These are phyloP conservation scores for Cercospora zeae-maydis DNA, from an alignment of 2,329 filamentous ascomycete genomes.

Conservation along the genomic window DNA sequence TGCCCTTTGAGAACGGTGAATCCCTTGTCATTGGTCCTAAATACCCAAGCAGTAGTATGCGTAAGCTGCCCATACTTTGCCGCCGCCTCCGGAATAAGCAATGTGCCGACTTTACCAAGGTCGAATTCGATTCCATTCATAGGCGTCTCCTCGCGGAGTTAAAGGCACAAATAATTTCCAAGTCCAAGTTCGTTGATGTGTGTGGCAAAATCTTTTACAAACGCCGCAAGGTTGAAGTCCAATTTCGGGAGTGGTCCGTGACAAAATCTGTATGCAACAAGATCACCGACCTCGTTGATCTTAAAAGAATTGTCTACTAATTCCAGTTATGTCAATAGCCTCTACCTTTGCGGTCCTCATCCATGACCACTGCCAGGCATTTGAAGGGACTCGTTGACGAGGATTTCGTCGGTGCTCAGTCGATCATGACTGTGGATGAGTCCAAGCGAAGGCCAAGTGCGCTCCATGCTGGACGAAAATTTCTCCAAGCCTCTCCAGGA, in stretches of 20 bases:
- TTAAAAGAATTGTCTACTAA: no score
- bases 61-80: not conserved
- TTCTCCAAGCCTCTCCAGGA: not conserved
- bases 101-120: not conserved
- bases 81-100: not conserved
- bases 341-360: not conserved
- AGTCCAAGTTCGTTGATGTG: not conserved
- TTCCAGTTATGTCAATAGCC: no score
- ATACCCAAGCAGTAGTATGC: not conserved
- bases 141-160: not conserved
- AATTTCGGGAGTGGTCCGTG: not conserved
- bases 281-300: not conserved
- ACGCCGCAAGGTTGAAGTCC: not conserved
- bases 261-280: not conserved
- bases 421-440: not conserved
- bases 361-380: not conserved
- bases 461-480: no score
- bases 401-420: not conserved
- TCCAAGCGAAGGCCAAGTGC: not conserved
- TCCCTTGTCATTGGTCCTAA: not conserved
- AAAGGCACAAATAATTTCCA: not conserved
- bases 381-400: slow-evolving; percentile 1
- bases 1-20: not conserved
- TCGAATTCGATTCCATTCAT: not conserved
- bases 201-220: not conserved